Evolutionary conservation across 345 rosid species (phyloP).

Genomic region (Turritis glabra): DNA sequence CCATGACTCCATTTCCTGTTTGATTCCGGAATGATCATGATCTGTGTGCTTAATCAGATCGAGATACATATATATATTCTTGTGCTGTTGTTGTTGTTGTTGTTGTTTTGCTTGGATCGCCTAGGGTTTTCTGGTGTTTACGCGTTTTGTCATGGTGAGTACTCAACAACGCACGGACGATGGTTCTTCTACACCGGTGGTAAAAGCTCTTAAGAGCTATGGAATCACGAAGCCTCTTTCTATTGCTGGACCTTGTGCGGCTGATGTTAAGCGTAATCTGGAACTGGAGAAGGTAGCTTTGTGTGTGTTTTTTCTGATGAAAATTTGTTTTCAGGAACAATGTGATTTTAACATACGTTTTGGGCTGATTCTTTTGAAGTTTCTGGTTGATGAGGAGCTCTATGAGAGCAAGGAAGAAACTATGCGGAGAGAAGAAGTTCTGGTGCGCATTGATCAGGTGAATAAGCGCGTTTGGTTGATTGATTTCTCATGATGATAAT

Average conservation of each 20-base stretch:
- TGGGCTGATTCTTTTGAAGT: slow-evolving; percentile 41
- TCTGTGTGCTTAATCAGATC: slow-evolving; percentile 3
- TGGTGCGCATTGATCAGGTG: slow-evolving; percentile 64
- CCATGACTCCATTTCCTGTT: not conserved
- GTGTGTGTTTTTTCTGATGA: not conserved
- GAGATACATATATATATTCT: not conserved
- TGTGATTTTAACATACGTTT: not conserved
- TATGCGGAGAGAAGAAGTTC: slow-evolving; percentile 62
- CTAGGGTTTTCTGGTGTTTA: slow-evolving; percentile 4
- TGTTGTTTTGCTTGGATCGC: not conserved
- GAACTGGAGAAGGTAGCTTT: slow-evolving; percentile 63
- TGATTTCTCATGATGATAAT: too few relatives aligned
- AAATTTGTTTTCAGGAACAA: not conserved
- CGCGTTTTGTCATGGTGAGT: slow-evolving; percentile 43
- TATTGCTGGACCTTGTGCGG: slow-evolving; percentile 61
- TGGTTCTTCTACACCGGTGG: not conserved
- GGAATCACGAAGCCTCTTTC: slow-evolving; percentile 87
- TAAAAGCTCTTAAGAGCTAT: slow-evolving; percentile 29
- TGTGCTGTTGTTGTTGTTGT: not conserved
- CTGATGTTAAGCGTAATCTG: slow-evolving; percentile 58
- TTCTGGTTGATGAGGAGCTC: slow-evolving; percentile 60
- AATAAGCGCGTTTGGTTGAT: not conserved
- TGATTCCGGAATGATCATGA: slow-evolving; percentile 1
- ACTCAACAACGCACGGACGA: slow-evolving; percentile 41
- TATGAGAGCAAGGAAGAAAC: slow-evolving; percentile 82